Percentiles rank a stretch among this genome's conserved stretches.
These are phyloP conservation scores for Xylaria sp. DNA, from an alignment of 2,329 filamentous ascomycete genomes.

Conservation along the genomic window DNA sequence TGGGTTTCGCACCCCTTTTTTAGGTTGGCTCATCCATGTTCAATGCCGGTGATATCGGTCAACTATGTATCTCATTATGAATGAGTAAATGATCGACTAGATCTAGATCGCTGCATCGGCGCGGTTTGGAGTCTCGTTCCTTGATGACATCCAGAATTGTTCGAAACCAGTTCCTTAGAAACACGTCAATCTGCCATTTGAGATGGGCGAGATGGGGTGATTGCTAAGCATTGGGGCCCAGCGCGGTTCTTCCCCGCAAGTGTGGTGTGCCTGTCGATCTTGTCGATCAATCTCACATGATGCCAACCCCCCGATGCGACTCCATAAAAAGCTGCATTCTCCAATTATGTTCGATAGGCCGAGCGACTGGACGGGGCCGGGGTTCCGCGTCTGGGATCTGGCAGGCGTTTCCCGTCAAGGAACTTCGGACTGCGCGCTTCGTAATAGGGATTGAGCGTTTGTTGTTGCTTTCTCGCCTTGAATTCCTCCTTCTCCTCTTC, in stretches of 20 bases:
- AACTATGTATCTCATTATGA: background rate
- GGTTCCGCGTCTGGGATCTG: conserved; percentile 36
- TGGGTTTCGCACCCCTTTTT: background rate
- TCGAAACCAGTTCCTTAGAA: background rate
- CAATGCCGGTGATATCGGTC: background rate
- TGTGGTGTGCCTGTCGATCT: conserved; percentile 21
- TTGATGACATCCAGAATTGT: background rate
- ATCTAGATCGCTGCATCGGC: background rate
- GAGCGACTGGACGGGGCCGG: conserved; percentile 20
- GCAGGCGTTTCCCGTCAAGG: conserved; percentile 63
- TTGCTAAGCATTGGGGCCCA: conserved; percentile 4
- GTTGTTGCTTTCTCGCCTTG: conserved; percentile 63
- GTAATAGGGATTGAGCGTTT: conserved; percentile 59
- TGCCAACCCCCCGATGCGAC: conserved; percentile 1
- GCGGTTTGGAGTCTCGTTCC: background rate
- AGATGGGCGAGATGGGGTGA: background rate
- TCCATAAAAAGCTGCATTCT: conserved; percentile 3
- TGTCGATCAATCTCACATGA: conserved; percentile 20
- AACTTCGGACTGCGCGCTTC: conserved; percentile 62
- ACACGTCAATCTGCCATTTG: background rate
- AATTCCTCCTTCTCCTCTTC: conserved; percentile 71
- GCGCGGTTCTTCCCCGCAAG: conserved; percentile 5
- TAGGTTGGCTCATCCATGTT: background rate
- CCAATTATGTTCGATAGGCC: conserved; percentile 26
- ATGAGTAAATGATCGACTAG: background rate